Conservation (phyloP, 2,329 filamentous ascomycete genomes). For the Apiospora marii region DNA sequence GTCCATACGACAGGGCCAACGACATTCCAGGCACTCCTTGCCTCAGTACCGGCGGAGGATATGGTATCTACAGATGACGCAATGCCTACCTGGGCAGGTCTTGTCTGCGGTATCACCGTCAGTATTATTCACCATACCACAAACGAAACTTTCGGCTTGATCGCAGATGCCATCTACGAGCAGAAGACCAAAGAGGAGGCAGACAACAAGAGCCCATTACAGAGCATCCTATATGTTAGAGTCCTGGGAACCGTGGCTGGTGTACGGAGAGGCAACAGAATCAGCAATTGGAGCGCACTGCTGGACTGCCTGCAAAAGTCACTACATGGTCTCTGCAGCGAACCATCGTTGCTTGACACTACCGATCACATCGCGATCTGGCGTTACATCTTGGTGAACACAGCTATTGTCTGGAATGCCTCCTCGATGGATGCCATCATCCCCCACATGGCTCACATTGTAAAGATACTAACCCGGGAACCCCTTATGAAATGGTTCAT, state of each 20-base stretch:
- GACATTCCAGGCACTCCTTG: conserved; percentile 61
- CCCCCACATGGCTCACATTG: conserved; percentile 70
- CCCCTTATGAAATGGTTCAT: conserved; percentile 78
- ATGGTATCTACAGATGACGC: conserved; percentile 54
- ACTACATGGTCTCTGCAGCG: conserved; percentile 56
- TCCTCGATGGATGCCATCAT: conserved; percentile 83
- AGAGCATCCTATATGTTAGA: conserved; percentile 57
- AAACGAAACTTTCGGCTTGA: conserved; percentile 73
- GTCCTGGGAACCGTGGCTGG: conserved; percentile 76
- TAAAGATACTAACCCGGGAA: conserved; percentile 69
- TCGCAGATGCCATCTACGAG: conserved; percentile 69
- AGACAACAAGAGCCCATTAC: conserved; percentile 45
- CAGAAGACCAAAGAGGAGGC: conserved; percentile 51
- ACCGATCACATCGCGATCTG: conserved; percentile 54
- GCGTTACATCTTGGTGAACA: conserved; percentile 63
- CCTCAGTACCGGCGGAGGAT: conserved; percentile 58
- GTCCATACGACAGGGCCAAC: conserved; percentile 67
- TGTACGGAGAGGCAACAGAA: conserved; percentile 81
- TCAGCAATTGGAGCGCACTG: conserved; percentile 75
- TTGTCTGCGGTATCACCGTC: conserved; percentile 79
- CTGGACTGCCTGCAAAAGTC: conserved; percentile 63
- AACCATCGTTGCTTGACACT: conserved; percentile 46
- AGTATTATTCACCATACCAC: conserved; percentile 85
- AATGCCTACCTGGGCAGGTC: conserved; percentile 61
- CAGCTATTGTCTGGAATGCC: conserved; percentile 74